Percentiles rank a stretch among this genome's conserved stretches.
Conservation (phyloP, 805 yeast species). For the Ogataea nitratoaversa region DNA sequence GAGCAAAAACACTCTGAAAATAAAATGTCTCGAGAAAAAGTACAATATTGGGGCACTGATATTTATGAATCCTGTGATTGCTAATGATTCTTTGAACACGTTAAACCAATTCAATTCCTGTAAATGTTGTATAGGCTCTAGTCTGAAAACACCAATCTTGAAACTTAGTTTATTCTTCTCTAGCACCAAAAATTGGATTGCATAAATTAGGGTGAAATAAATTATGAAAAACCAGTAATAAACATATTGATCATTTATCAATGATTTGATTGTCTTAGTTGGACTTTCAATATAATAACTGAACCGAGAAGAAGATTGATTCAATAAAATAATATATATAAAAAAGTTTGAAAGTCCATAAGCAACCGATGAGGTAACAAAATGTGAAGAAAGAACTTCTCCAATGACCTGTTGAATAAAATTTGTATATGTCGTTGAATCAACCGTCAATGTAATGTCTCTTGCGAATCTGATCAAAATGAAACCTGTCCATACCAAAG, state of each 20-base stretch:
- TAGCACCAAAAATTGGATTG: conserved; percentile 46
- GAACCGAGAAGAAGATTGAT: conserved; percentile 20
- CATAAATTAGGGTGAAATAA: conserved; percentile 40
- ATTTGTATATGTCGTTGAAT: conserved; percentile 21
- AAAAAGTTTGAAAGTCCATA: conserved; percentile 18
- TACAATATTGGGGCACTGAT: conserved; percentile 38
- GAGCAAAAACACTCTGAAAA: conserved; percentile 37
- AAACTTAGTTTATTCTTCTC: conserved; percentile 54
- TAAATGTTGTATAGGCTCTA: conserved; percentile 35
- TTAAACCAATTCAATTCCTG: conserved; percentile 20
- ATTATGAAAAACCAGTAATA: conserved; percentile 46
- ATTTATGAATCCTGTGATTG: conserved; percentile 29
- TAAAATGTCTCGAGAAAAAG: conserved; percentile 34
- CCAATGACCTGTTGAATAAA: conserved; percentile 24
- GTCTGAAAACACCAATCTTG: conserved; percentile 37
- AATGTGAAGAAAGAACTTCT: conserved; percentile 21
- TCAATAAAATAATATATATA: conserved; percentile 16
- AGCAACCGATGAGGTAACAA: conserved; percentile 18
- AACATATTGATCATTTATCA: conserved; percentile 40
- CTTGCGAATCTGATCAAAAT: conserved; percentile 26
- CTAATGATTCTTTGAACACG: conserved; percentile 36
- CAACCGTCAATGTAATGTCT: conserved; percentile 24
- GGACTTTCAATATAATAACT: conserved; percentile 30
- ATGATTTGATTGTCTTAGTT: conserved; percentile 37
- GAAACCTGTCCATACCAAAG: conserved; percentile 27